These are phyloP conservation scores for Kodamaea leandrae DNA, from an alignment of 805 yeast genomes.

Conservation along the genomic window DNA sequence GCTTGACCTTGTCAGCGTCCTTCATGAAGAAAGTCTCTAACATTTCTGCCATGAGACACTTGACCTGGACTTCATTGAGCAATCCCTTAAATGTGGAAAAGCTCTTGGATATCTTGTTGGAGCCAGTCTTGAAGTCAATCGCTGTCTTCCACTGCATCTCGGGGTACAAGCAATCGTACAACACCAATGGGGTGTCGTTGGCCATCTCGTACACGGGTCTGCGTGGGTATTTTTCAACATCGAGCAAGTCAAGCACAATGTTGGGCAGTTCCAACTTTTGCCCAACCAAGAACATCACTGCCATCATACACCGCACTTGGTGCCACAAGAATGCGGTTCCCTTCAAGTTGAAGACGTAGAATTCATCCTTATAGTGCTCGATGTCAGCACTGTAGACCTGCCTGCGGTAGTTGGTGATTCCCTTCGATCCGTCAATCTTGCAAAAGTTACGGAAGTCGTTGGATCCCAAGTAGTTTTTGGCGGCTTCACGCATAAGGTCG, in stretches of 20 bases:
- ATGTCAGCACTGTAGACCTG: constrained; percentile 55
- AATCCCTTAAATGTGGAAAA: constrained; percentile 46
- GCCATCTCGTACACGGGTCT: constrained; percentile 89
- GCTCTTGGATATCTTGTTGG: constrained; percentile 39
- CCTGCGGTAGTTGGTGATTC: constrained; percentile 76
- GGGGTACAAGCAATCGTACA: constrained; percentile 80
- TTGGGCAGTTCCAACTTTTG: constrained; percentile 65
- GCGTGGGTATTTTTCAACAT: constrained; percentile 54
- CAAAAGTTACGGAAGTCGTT: constrained; percentile 95
- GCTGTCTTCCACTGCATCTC: constrained; percentile 64
- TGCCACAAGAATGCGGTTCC: constrained; percentile 97
- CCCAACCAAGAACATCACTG: constrained; percentile 75
- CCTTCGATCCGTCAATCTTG: constrained; percentile 91
- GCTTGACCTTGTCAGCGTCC: constrained; percentile 17
- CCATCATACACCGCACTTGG: constrained; percentile 95
- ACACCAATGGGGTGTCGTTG: constrained; percentile 78
- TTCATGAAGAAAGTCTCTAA: constrained; percentile 39
- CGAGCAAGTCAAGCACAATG: constrained; percentile 56
- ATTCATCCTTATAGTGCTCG: constrained; percentile 37
- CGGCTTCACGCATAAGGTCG: constrained; percentile 67
- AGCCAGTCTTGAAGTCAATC: constrained; percentile 21
- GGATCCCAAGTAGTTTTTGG: constrained; percentile 58
- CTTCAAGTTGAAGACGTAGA: constrained; percentile 68
- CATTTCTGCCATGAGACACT: constrained; percentile 49
- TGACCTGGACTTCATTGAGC: constrained; percentile 57